Base-by-base conservation (phyloP, 805 yeast genomes). In the Cyberlindnera mycetangii region DNA sequence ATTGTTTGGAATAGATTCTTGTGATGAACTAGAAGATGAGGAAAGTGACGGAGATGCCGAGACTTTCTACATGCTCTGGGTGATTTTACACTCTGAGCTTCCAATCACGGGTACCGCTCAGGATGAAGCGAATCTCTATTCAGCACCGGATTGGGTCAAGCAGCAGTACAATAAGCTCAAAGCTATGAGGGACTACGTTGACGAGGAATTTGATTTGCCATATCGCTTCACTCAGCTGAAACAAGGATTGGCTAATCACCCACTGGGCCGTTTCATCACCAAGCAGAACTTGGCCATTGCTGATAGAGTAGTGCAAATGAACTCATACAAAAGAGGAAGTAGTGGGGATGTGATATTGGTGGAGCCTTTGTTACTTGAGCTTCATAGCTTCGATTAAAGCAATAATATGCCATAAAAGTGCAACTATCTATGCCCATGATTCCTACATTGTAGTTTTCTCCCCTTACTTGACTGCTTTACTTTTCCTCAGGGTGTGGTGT, bases 1-100 rank as follows among this genome's bases (percentile, higher is more conserved):
- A 3, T 59, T 71, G 0, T 66, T 80, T 47, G 84, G 84, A 5
- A 63, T 74, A 3, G 54, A 70, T 3, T 63, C 69, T 12, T 71
- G 69, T 43, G 75, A 72, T 1, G 74, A 72, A 11, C 62, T 81
- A 5, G 58, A 74, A 3, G 40, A 41, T 3, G 39, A 30, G 18
- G 41, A 31, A 7, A 68, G 62, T 3, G 65, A 72, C 35, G 71
- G 70, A 15, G 65, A 75, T 25, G 70, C 71, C 46, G 81, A 56
- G 31, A 40, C 42, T 1, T 50, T 37, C 14, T 41, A 45, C n/a
- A 37, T 44, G 31, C 24, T 55, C 3, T 57, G 61, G 60, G 15
- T 55, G 8, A 36, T 57, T 2, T 31, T 50, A 5, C 42, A 49
- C 21, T 15, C 25, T 28, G 44, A 40, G 16, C 15, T 39, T 14